A percentile compares a stretch with the other conserved stretches of the same genome.
These are phyloP conservation scores for Carex arenaria DNA, from an alignment of 202 grass and related monocot genomes.

Conservation along the genomic window DNA sequence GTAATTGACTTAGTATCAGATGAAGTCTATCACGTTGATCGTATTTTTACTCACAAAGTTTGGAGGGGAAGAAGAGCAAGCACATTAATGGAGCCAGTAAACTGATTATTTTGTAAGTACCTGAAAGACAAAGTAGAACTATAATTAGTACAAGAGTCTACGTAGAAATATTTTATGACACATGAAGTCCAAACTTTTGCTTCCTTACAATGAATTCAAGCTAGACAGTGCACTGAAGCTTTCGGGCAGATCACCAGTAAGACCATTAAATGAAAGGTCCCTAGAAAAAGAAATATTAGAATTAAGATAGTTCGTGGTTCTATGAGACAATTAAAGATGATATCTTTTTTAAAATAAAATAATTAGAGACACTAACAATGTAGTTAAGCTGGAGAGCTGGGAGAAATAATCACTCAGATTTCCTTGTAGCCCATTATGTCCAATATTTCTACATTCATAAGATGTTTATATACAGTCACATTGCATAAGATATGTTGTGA, in stretches of 20 bases:
- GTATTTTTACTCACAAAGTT: conserved; percentile 54
- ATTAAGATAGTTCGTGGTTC: not conserved
- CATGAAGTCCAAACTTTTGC: not conserved
- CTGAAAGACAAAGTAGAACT: conserved; percentile 38
- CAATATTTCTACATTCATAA: conserved; percentile 58
- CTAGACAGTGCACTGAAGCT: conserved; percentile 68
- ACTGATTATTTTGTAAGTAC: conserved; percentile 91
- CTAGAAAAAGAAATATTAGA: conserved; percentile 39
- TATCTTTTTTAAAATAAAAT: conserved; percentile 13
- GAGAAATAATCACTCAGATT: conserved; percentile 71
- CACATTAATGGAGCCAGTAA: conserved; percentile 79
- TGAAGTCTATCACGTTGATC: not conserved
- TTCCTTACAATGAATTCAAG: conserved; percentile 71
- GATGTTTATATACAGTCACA: conserved; percentile 28
- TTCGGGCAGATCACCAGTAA: conserved; percentile 72
- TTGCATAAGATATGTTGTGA: conserved; percentile 25
- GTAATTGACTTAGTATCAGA: conserved; percentile 17
- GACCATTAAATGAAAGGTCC: conserved; percentile 84
- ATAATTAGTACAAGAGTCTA: conserved; percentile 7
- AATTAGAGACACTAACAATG: conserved; percentile 53
- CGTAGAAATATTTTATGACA: not conserved
- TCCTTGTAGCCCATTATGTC: conserved; percentile 78
- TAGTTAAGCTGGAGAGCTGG: conserved; percentile 60
- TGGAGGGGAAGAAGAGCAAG: conserved; percentile 77
- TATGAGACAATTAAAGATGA: conserved; percentile 8